Percentiles rank a stretch among this genome's conserved stretches.
phyloP scores from a whole-genome alignment of 148 eudicot species.

The Diospyros kaki region DNA sequence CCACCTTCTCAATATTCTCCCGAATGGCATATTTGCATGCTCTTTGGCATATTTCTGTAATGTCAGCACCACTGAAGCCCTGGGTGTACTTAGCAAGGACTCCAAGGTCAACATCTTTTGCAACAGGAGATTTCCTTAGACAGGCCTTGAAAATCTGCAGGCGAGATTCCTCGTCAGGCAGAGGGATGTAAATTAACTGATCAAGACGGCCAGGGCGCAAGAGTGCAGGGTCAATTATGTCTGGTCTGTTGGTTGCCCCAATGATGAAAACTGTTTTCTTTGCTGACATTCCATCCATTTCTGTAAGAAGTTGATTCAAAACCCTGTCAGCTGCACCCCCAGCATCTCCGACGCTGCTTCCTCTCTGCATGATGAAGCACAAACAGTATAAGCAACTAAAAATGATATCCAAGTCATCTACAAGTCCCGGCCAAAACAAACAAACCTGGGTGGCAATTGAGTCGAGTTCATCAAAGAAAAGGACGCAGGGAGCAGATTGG shows the following conservation, averaged over 20 bases:
- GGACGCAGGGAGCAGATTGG: constrained; percentile 80
- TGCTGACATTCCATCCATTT: constrained; percentile 94
- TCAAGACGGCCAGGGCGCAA: constrained; percentile 88
- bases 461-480: constrained; percentile 86
- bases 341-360: constrained; percentile 85
- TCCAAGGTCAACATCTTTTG: constrained; percentile 71
- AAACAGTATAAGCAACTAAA: neutral
- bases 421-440: neutral
- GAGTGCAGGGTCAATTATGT: constrained; percentile 82
- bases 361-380: constrained; percentile 44
- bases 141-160: constrained; percentile 66
- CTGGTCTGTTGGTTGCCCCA: constrained; percentile 90
- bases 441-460: constrained; percentile 75
- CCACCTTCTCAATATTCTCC: constrained; percentile 82
- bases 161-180: constrained; percentile 88
- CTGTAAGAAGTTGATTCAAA: constrained; percentile 78
- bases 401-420: neutral
- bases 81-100: constrained; percentile 93
- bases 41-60: constrained; percentile 89
- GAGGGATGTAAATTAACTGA: constrained; percentile 81
- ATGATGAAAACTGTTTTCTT: constrained; percentile 88
- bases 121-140: constrained; percentile 73
- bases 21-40: constrained; percentile 87
- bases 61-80: constrained; percentile 91
- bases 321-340: constrained; percentile 95